These are phyloP conservation scores for Pholiota adiposa DNA, from an alignment of 1,284 basidiomycete species.

Conservation along the genomic window DNA sequence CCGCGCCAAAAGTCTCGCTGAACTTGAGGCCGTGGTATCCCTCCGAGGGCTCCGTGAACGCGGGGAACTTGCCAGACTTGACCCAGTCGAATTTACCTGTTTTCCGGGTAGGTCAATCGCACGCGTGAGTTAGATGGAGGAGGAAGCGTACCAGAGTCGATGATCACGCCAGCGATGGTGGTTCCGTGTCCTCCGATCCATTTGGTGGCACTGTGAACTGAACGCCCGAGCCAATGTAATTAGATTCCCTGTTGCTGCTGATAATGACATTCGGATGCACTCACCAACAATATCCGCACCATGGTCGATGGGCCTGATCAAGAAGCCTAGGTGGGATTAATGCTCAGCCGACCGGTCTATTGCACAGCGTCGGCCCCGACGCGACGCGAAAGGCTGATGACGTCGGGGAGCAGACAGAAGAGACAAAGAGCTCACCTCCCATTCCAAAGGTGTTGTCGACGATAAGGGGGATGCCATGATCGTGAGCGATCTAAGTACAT, in stretches of 20 bases:
- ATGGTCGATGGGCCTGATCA: conserved; percentile 74
- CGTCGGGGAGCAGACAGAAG: not conserved
- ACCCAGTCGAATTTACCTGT: conserved; percentile 87
- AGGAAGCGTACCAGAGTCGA: conserved; percentile 64
- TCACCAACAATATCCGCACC: conserved; percentile 82
- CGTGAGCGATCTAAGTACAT: conserved; percentile 63
- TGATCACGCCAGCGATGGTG: conserved; percentile 83
- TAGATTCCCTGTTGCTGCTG: not conserved
- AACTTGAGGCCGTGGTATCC: conserved; percentile 85
- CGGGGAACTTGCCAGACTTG: conserved; percentile 76
- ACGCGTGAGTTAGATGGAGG: not conserved
- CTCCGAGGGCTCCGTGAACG: conserved; percentile 81
- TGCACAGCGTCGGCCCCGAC: not conserved
- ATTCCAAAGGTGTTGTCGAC: conserved; percentile 94
- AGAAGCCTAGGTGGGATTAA: conserved; percentile 52
- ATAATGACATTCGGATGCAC: conserved; percentile 24
- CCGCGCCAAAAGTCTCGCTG: conserved; percentile 74
- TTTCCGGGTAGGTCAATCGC: not conserved
- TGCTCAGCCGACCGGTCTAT: not conserved
- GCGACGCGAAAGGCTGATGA: not conserved
- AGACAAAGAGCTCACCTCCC: conserved; percentile 58
- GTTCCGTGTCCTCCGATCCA: conserved; percentile 94
- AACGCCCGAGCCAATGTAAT: not conserved
- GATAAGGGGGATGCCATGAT: conserved; percentile 75
- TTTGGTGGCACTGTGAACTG: conserved; percentile 86